Evolutionary conservation across 305 asterid genomes (phyloP).

Genomic region (Fraxinus ornus): DNA sequence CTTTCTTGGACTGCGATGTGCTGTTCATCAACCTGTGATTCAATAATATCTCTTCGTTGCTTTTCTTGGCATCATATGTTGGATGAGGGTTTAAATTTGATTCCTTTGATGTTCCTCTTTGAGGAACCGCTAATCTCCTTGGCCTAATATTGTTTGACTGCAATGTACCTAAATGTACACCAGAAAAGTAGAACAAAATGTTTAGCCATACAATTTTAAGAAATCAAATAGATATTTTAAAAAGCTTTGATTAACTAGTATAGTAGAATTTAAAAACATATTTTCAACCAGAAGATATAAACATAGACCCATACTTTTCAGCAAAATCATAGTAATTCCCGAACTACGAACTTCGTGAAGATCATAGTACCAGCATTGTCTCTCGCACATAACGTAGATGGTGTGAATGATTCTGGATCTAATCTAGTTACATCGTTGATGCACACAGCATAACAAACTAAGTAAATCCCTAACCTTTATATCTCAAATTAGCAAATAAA

Average conservation of each 20-base stretch:
- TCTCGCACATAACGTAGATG: neutral
- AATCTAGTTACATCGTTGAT: neutral
- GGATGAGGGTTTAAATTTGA: constrained; percentile 38
- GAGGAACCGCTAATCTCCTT: constrained; percentile 56
- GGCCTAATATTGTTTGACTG: constrained; percentile 59
- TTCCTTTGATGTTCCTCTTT: constrained; percentile 48
- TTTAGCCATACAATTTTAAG: neutral
- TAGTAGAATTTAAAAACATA: neutral
- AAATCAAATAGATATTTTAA: neutral
- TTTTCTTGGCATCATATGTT: constrained; percentile 28
- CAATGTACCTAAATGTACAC: constrained; percentile 47
- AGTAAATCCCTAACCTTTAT: neutral
- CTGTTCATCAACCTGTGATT: constrained; percentile 34
- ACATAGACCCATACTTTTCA: neutral
- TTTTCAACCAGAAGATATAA: neutral
- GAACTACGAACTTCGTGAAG: neutral
- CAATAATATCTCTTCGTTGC: constrained; percentile 39
- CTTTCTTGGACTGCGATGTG: constrained; percentile 35
- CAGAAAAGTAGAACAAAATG: constrained; percentile 5
- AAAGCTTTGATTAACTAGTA: neutral
- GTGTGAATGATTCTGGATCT: neutral
- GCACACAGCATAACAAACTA: neutral
- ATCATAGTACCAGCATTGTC: neutral
- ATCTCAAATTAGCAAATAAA: neutral
- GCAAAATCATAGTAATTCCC: neutral